Evolutionary conservation across 495 filamentous ascomycete species (phyloP).

Genomic region (Recurvomyces mirabilis): DNA sequence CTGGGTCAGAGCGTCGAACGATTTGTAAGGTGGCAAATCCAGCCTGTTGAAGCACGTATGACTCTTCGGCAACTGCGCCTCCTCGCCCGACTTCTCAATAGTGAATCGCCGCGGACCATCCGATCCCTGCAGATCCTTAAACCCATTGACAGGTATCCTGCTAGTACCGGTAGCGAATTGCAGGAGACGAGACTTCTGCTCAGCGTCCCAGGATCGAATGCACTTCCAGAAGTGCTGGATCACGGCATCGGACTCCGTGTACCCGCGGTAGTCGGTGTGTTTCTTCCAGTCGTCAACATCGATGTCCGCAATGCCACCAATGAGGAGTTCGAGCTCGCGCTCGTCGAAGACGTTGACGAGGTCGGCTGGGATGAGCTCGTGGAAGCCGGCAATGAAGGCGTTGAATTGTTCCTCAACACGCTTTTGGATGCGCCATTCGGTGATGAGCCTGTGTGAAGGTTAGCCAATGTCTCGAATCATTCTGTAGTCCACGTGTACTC

Average conservation of each 20-base stretch:
- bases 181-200: slow-evolving; percentile 91
- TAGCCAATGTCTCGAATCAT: not conserved
- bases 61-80: slow-evolving; percentile 81
- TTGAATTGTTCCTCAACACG: slow-evolving; percentile 96
- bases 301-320: slow-evolving; percentile 98
- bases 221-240: slow-evolving; percentile 98
- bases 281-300: slow-evolving; percentile 99
- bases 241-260: slow-evolving; percentile 93
- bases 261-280: slow-evolving; percentile 99
- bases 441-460: slow-evolving; percentile 59
- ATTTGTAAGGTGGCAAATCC: slow-evolving; percentile 90
- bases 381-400: slow-evolving; percentile 92
- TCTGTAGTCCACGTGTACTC: slow-evolving; percentile 7
- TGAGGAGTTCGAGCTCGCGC: slow-evolving; percentile 89
- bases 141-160: slow-evolving; percentile 97
- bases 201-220: slow-evolving; percentile 89
- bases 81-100: slow-evolving; percentile 92
- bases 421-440: slow-evolving; percentile 98
- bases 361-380: slow-evolving; percentile 92
- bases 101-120: slow-evolving; percentile 93
- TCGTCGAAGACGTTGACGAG: slow-evolving; percentile 98
- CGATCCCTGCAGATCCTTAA: slow-evolving; percentile 97
- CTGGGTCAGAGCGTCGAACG: slow-evolving; percentile 65
- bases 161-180: slow-evolving; percentile 98
- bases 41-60: slow-evolving; percentile 99